Evolutionary conservation across 345 rosid genomes (phyloP), one percentile per base, ranked within the genome.

Genomic region (Lepidium sativum): DNA sequence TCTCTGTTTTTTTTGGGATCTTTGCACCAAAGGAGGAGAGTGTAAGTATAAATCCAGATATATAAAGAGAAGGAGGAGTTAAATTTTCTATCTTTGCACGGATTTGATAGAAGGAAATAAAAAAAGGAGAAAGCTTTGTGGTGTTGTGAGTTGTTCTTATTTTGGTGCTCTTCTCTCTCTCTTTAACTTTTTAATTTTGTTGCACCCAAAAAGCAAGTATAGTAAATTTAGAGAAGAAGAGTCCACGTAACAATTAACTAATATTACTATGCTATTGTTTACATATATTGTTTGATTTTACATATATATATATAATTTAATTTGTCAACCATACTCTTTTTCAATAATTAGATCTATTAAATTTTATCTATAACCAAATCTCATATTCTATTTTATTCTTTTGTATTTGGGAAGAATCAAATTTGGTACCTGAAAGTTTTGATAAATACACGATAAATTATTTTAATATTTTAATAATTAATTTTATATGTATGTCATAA

Each of bases 181-280:
- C 34, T 45, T 58, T 64, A 54, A 70, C 73, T 78, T 73, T 70
- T 54, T 61, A 5, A 4, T 59, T 66, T 82, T 67, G 88, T 90
- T 80, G 91, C 89, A 86, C 96, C 91, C 79, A 83, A 71, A 52
- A 48, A 61, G 69, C 69, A 77, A 60, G 65, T 70, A 41, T 63
- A 41, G 69, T 48, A 78, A 73, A 73, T 64, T 60, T 68, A 41
- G 33, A 23, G 27, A 39, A 40, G 35, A 54, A 13, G 69, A 53
- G 58, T 20, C 23, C 79, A 70, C 77, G 71, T 25, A 18, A 1
- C 23, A 71, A 42, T 2, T 56, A 8, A 56, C 54, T 64, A 32
- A 21, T 23, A 55, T 13, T 55, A 48, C 12, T 44, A 45, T 1
- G 31, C 29, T 11, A 9, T 8, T 43, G 9, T 65, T 13, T 1